Evolutionary conservation across 208 protist species (phyloP).

Genomic region (Trypanosoma scelopori): DNA sequence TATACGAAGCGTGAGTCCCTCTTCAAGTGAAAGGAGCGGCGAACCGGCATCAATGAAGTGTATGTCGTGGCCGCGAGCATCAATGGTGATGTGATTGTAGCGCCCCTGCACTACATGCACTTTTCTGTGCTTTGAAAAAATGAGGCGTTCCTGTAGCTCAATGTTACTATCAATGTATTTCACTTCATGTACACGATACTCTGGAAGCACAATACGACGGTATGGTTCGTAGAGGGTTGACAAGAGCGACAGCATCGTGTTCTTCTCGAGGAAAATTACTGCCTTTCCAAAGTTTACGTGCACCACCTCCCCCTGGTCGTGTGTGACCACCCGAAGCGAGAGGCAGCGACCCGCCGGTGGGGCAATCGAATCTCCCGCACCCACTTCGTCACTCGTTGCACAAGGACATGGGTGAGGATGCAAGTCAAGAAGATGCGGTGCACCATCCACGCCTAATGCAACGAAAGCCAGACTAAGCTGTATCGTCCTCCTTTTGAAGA

Average conservation of each 20-base stretch:
- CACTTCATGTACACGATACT: constrained; percentile 45
- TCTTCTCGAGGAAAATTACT: constrained; percentile 41
- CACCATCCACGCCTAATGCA: constrained; percentile 15
- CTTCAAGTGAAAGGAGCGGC: constrained; percentile 53
- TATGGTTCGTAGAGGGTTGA: constrained; percentile 69
- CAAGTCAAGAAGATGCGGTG: constrained; percentile 12
- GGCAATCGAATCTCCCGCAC: background rate
- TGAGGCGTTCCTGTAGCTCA: constrained; percentile 43
- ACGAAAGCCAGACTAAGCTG: constrained; percentile 11
- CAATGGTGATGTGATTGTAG: constrained; percentile 65
- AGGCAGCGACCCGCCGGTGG: background rate
- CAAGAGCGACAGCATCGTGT: constrained; percentile 40
- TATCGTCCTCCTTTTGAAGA: background rate
- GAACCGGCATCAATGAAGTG: constrained; percentile 44
- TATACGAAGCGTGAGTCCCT: constrained; percentile 68
- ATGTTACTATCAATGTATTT: constrained; percentile 46
- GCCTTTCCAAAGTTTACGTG: constrained; percentile 34
- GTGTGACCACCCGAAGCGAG: constrained; percentile 5
- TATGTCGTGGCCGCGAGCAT: constrained; percentile 57
- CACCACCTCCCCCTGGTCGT: constrained; percentile 32
- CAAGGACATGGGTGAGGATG: background rate
- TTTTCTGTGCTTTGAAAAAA: constrained; percentile 43
- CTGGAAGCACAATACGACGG: constrained; percentile 45
- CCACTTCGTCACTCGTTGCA: background rate
- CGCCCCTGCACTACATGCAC: constrained; percentile 34